Percentiles rank a stretch among this genome's conserved stretches.
Conservation (phyloP, 208 protist genomes). For the Porcisia deanei region DNA sequence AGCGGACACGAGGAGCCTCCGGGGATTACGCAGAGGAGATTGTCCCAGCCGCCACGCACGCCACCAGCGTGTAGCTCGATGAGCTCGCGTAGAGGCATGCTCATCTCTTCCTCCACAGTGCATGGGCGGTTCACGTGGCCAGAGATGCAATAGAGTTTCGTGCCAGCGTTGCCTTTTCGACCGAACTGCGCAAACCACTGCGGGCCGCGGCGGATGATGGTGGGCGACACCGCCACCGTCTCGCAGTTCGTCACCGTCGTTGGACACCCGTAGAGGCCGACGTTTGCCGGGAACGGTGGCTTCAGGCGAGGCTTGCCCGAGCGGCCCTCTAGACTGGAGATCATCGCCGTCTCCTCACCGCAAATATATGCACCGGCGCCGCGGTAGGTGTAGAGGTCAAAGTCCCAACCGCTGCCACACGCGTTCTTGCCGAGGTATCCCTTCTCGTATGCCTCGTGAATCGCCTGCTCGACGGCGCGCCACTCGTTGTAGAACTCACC, state of each 20-base stretch:
- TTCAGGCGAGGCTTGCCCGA: constrained; percentile 98
- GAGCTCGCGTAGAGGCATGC: constrained; percentile 96
- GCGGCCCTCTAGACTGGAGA: constrained; percentile 97
- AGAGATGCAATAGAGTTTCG: constrained; percentile 98
- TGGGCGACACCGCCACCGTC: constrained; percentile 97
- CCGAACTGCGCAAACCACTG: constrained; percentile 97
- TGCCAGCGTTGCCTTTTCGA: constrained; percentile 96
- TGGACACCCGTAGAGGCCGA: constrained; percentile 98
- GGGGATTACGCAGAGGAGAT: constrained; percentile 97
- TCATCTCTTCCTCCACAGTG: constrained; percentile 99
- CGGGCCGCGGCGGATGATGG: constrained; percentile 93
- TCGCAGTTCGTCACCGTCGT: constrained; percentile 99
- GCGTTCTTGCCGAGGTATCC: constrained; percentile 98
- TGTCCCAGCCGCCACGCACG: constrained; percentile 98
- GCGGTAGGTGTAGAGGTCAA: constrained; percentile 98
- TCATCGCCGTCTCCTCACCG: constrained; percentile 98
- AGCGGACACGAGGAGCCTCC: constrained; percentile 97
- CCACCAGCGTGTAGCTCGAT: constrained; percentile 98
- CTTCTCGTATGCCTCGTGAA: constrained; percentile 95
- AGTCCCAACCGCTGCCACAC: constrained; percentile 97
- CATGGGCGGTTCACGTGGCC: constrained; percentile 99
- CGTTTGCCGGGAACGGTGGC: constrained; percentile 98
- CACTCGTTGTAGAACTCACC: constrained; percentile 99
- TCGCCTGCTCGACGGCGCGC: constrained; percentile 93
- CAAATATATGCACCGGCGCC: constrained; percentile 99